Base-by-base conservation (phyloP, 305 asterid genomes). In the Coffea humblotiana region DNA sequence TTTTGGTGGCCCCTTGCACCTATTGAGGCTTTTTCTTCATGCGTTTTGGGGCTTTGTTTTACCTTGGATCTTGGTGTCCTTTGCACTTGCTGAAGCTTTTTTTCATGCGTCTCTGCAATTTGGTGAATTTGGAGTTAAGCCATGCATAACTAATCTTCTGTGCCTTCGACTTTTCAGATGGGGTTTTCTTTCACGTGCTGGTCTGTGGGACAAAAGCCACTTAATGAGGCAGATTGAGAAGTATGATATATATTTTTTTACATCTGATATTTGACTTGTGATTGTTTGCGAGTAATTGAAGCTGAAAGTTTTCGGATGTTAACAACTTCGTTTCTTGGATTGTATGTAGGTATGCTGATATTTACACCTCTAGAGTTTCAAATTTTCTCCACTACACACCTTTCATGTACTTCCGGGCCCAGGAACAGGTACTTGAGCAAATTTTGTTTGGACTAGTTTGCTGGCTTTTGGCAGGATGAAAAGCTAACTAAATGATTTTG, bases 171-270 rank as follows among this genome's bases (percentile, higher is more conserved):
- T 61, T 86, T 89, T 84, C 90, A 94, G 98, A 87, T 94, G 98
- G 98, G 98, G 98, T 71, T 94, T 83, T 77, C 91, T 94, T 79
- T 94, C 98, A 21, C 96, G 98, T 80, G 98, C 98, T 78, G 98
- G 98, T 71, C 86, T 94, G 78, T 94, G 98, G 98, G 98, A 94
- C 90, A 94, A 94, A 87, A 94, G 98, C 85, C 98, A 94, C 89
- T 83, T 94, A 51, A 94, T 94, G 98, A 88, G 98, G 82, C 98
- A 94, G 83, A 94, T 94, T 52, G 98, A 94, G 88, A 94, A 94
- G 98, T 94, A 91, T 52, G 75, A 83, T 79, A 37, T 14, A 40
- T 40, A 3, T 68, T 19, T 73, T 27, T 29, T 3, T 74, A 67
- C 56, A 45, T 76, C 48, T 75, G 60, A 10, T 68, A 37, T 40